phyloP scores from a whole-genome alignment of 169 alveolate genomes.

The Cystoisospora suis region DNA sequence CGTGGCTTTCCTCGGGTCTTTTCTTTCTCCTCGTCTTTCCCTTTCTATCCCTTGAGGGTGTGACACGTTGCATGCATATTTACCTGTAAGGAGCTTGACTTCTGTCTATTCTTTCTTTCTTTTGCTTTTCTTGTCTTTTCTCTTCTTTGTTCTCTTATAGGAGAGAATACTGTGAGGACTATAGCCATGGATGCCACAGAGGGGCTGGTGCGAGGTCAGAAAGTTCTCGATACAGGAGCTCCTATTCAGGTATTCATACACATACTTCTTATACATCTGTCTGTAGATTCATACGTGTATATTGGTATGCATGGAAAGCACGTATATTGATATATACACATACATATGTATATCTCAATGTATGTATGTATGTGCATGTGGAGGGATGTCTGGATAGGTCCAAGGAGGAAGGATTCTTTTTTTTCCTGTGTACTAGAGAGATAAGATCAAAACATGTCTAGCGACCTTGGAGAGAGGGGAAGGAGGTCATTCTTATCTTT shows the following conservation, averaged over 20 bases:
- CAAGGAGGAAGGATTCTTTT: not conserved
- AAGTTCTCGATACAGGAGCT: constrained; percentile 92
- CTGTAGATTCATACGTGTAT: not conserved
- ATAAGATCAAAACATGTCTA: too few relatives aligned
- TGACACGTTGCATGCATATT: too few relatives aligned
- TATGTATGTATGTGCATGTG: constrained; percentile 25
- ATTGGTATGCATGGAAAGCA: not conserved
- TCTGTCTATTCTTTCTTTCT: too few relatives aligned
- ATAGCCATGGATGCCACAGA: constrained; percentile 98
- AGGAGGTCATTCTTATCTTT: too few relatives aligned
- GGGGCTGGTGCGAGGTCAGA: constrained; percentile 95
- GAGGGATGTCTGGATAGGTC: constrained; percentile 44
- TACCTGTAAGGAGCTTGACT: too few relatives aligned
- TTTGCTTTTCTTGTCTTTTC: not conserved
- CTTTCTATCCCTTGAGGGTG: too few relatives aligned
- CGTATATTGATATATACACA: not conserved
- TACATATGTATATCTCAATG: not conserved
- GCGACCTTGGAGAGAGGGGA: too few relatives aligned
- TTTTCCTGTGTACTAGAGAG: not conserved
- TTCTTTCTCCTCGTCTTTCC: too few relatives aligned
- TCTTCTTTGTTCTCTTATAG: not conserved
- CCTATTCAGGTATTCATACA: constrained; percentile 90
- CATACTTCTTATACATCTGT: not conserved
- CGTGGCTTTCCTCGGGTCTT: too few relatives aligned
- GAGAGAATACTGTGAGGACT: constrained; percentile 87